A percentile compares a stretch with the other conserved stretches of the same genome.
These are phyloP conservation scores for Eucalyptus tenuipes DNA, from an alignment of 345 rosid genomes.

Conservation along the genomic window DNA sequence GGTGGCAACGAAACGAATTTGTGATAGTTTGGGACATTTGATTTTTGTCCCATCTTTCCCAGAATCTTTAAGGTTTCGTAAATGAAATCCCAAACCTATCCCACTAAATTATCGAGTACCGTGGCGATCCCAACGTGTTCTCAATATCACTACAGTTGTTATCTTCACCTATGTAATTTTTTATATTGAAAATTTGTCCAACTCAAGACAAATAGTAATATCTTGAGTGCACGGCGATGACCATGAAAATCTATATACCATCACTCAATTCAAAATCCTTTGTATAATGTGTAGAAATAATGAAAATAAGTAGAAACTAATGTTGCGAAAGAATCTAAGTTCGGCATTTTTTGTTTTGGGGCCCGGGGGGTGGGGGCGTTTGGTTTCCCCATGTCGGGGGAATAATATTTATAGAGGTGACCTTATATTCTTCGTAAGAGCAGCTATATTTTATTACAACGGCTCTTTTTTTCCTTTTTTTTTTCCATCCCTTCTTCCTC, in stretches of 20 bases:
- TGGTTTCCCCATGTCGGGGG: neutral
- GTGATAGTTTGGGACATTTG: neutral
- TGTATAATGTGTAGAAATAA: neutral
- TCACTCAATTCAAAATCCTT: neutral
- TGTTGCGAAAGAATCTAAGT: neutral
- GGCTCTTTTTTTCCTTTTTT: neutral
- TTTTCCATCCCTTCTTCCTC: neutral
- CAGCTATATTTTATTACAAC: neutral
- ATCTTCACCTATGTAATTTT: no score
- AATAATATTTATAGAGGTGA: neutral
- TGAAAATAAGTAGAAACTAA: neutral
- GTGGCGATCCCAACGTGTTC: neutral
- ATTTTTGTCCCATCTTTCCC: neutral
- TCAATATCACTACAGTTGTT: no score
- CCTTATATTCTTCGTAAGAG: neutral
- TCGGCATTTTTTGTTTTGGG: no score
- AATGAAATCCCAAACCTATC: neutral
- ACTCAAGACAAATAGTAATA: no score
- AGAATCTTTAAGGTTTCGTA: neutral
- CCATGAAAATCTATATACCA: neutral
- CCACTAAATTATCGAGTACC: neutral
- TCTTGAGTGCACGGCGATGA: no score
- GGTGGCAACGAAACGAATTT: neutral
- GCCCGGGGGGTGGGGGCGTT: no score
- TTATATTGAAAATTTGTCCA: no score